These are phyloP conservation scores for Verticillium tricorpus DNA, from an alignment of 2,329 filamentous ascomycete species.

Conservation along the genomic window DNA sequence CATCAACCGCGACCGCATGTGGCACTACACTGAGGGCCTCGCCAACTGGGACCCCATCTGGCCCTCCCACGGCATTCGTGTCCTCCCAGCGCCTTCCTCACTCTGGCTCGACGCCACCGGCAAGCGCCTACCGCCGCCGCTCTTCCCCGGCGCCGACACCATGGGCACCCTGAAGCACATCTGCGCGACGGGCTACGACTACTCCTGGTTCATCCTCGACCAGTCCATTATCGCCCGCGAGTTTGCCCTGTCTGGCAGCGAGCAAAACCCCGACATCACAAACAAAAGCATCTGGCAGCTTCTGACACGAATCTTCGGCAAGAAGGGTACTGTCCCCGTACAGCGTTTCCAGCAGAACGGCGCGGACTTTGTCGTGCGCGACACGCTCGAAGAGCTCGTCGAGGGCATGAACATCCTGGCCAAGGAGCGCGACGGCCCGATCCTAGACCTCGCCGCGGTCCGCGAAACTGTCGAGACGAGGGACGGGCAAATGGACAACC, in stretches of 20 bases:
- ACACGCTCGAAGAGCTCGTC: slow-evolving; percentile 51
- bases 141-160: slow-evolving; percentile 55
- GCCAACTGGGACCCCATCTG: slow-evolving; percentile 60
- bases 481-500: slow-evolving; percentile 52
- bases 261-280: slow-evolving; percentile 57
- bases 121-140: slow-evolving; percentile 50
- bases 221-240: slow-evolving; percentile 56
- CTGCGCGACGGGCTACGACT: slow-evolving; percentile 56
- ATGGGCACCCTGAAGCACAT: slow-evolving; percentile 55
- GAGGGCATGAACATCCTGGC: slow-evolving; percentile 55
- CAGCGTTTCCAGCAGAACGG: slow-evolving; percentile 56
- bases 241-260: slow-evolving; percentile 57
- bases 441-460: slow-evolving; percentile 40
- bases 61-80: slow-evolving; percentile 56
- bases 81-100: slow-evolving; percentile 56
- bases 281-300: slow-evolving; percentile 51
- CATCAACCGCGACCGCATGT: slow-evolving; percentile 60
- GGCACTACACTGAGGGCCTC: slow-evolving; percentile 62
- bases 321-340: slow-evolving; percentile 48
- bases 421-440: slow-evolving; percentile 37
- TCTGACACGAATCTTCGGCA: slow-evolving; percentile 45
- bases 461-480: slow-evolving; percentile 44
- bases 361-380: slow-evolving; percentile 54
- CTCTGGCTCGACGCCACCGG: slow-evolving; percentile 60
- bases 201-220: slow-evolving; percentile 59